These are phyloP conservation scores for Aschersonia sp. DNA, from an alignment of 2,329 filamentous ascomycete genomes.

Conservation along the genomic window DNA sequence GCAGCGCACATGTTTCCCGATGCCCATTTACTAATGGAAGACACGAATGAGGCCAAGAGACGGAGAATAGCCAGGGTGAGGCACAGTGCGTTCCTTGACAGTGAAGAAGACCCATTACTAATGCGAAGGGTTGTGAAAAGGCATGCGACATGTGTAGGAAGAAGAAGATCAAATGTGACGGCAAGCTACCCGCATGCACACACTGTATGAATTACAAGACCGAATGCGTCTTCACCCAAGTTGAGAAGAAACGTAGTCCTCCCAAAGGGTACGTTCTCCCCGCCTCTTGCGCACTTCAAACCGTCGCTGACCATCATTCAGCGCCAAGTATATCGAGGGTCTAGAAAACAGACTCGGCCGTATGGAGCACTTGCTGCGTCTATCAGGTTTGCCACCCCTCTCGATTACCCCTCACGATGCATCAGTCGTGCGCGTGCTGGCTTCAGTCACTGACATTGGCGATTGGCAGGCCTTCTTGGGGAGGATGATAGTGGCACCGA, in stretches of 20 bases:
- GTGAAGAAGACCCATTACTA: not conserved
- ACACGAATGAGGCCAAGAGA: slow-evolving; percentile 71
- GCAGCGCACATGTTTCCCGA: slow-evolving; percentile 46
- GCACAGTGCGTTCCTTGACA: not conserved
- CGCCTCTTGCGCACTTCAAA: not conserved
- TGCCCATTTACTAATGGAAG: slow-evolving; percentile 41
- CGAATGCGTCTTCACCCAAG: slow-evolving; percentile 91
- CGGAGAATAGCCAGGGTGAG: slow-evolving; percentile 76
- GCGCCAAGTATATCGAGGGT: slow-evolving; percentile 94
- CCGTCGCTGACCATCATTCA: slow-evolving; percentile 17
- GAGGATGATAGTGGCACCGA: slow-evolving; percentile 83
- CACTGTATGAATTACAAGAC: slow-evolving; percentile 98
- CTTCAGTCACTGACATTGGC: not conserved
- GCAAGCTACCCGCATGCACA: slow-evolving; percentile 84
- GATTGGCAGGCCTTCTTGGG: slow-evolving; percentile 49
- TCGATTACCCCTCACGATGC: too few relatives aligned
- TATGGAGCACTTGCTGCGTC: slow-evolving; percentile 81
- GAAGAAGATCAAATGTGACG: slow-evolving; percentile 96
- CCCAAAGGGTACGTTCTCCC: slow-evolving; percentile 63
- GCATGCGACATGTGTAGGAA: slow-evolving; percentile 95
- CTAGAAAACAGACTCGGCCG: slow-evolving; percentile 87
- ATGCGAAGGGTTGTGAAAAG: slow-evolving; percentile 24
- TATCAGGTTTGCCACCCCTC: slow-evolving; percentile 44
- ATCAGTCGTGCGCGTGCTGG: not conserved
- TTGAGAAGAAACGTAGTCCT: slow-evolving; percentile 95